Evolutionary conservation across 331 rosid genomes (phyloP).

Genomic region (Saraca asoca): DNA sequence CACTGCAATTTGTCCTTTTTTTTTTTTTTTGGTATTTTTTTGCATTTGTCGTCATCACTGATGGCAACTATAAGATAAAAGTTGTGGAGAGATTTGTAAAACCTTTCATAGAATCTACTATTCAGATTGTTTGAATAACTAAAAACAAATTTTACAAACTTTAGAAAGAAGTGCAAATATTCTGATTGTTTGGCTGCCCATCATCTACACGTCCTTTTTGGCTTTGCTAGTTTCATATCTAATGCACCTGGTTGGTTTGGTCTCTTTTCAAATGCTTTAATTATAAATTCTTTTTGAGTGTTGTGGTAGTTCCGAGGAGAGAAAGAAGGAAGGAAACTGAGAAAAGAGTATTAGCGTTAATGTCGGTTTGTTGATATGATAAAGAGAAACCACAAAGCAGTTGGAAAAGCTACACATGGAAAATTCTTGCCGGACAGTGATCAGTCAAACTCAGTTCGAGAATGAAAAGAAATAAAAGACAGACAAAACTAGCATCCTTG

Average conservation of each 20-base stretch:
- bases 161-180: slow-evolving; percentile 34
- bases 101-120: slow-evolving; percentile 44
- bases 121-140: slow-evolving; percentile 33
- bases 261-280: slow-evolving; percentile 32
- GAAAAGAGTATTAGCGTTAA: slow-evolving; percentile 52
- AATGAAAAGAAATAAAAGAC: slow-evolving; percentile 48
- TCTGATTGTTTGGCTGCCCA: slow-evolving; percentile 23
- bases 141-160: slow-evolving; percentile 33
- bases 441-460: slow-evolving; percentile 55
- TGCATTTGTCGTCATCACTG: too few species aligned
- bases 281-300: slow-evolving; percentile 32
- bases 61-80: slow-evolving; percentile 3
- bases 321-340: slow-evolving; percentile 26
- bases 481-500: slow-evolving; percentile 53
- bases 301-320: slow-evolving; percentile 65
- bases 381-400: slow-evolving; percentile 76
- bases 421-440: slow-evolving; percentile 62
- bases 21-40: too few species aligned
- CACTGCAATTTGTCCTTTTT: too few species aligned
- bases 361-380: slow-evolving; percentile 69
- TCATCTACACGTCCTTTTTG: slow-evolving; percentile 24
- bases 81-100: slow-evolving; percentile 33
- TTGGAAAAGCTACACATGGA: slow-evolving; percentile 59
- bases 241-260: background rate
- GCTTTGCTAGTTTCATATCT: slow-evolving; percentile 23